phyloP scores from a whole-genome alignment of 768 basidiomycete species.

The Russula olivacea region DNA sequence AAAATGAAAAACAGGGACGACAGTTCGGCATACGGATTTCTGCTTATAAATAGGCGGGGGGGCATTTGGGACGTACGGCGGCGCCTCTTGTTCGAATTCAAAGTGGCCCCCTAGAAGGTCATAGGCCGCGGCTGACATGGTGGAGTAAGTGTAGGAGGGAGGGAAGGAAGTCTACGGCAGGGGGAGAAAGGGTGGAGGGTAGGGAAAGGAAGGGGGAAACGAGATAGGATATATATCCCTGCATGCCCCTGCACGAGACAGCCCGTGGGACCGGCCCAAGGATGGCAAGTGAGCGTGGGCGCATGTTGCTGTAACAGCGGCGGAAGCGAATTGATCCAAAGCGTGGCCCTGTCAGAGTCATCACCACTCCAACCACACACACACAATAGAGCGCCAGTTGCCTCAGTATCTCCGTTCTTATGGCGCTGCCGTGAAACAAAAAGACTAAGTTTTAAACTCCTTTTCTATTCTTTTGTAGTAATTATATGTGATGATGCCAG shows the following conservation, averaged over 20 bases:
- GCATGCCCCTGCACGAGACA: neutral
- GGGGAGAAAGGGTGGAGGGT: neutral
- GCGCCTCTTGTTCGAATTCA: constrained; percentile 8
- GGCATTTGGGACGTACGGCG: constrained; percentile 10
- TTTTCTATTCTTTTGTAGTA: neutral
- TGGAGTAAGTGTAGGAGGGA: neutral
- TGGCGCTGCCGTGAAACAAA: neutral
- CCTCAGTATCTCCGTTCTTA: neutral
- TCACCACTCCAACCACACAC: neutral
- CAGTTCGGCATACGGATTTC: neutral
- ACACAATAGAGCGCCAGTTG: neutral
- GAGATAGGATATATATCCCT: constrained; percentile 19
- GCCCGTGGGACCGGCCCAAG: neutral
- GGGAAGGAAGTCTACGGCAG: too few species aligned
- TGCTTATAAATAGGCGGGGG: constrained; percentile 7
- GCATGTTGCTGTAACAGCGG: neutral
- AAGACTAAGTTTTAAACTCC: neutral
- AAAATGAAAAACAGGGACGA: neutral
- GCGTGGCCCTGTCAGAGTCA: neutral
- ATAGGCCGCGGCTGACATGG: constrained; percentile 6
- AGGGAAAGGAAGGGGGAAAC: neutral
- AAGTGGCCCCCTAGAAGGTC: constrained; percentile 8
- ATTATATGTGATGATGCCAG: neutral
- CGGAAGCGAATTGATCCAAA: neutral
- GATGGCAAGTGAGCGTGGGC: neutral